These are phyloP conservation scores for Cystobasidiaceae sp. DNA, from an alignment of 1,284 basidiomycete species.

Conservation along the genomic window DNA sequence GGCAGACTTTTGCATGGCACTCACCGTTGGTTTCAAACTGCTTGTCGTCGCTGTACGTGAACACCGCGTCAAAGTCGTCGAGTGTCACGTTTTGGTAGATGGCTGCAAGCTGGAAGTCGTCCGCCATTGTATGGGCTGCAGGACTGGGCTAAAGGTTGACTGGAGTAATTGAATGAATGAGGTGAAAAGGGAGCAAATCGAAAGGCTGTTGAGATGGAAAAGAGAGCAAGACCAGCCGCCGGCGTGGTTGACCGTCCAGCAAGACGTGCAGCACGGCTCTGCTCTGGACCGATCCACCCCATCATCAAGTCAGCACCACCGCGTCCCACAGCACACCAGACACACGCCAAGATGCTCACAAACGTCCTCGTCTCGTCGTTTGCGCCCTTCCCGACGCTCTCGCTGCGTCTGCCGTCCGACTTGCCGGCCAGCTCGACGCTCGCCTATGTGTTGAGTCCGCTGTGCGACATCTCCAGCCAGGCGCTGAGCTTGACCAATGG, in stretches of 20 bases:
- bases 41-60: conserved; percentile 33
- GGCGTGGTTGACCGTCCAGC: too few species aligned
- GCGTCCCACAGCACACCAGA: neutral
- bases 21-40: conserved; percentile 40
- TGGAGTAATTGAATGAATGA: too few species aligned
- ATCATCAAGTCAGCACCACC: neutral
- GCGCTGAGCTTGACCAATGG: conserved; percentile 44
- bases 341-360: conserved; percentile 37
- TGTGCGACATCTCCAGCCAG: conserved; percentile 57
- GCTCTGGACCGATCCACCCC: too few species aligned
- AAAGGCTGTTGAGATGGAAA: too few species aligned
- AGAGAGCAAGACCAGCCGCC: too few species aligned
- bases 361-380: conserved; percentile 64
- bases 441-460: conserved; percentile 54
- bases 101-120: too few species aligned
- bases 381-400: conserved; percentile 66
- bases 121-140: too few species aligned
- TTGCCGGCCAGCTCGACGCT: conserved; percentile 54
- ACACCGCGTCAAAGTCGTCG: conserved; percentile 50
- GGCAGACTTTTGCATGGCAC: too few species aligned
- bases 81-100: conserved; percentile 47
- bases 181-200: too few species aligned
- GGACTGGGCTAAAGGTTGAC: too few species aligned
- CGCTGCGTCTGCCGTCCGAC: conserved; percentile 56
- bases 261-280: too few species aligned